These are phyloP conservation scores for Cenchrus fungigraminus DNA, from an alignment of 176 grass and related monocot species.

Conservation along the genomic window DNA sequence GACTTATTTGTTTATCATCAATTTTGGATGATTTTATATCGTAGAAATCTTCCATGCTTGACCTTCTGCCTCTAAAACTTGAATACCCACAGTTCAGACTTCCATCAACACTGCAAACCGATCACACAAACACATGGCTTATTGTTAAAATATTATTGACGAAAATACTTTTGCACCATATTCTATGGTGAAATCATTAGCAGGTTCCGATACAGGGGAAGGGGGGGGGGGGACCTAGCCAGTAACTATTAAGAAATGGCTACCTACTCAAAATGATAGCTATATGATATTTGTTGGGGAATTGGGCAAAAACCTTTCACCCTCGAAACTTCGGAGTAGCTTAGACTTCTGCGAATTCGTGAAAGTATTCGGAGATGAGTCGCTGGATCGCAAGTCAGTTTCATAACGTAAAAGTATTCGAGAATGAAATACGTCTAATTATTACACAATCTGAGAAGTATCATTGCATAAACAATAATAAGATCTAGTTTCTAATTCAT, in stretches of 20 bases:
- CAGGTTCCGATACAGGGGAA: not conserved
- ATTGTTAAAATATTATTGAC: conserved; percentile 23
- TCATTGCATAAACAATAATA: not conserved
- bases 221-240: no score
- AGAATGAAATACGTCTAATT: not conserved
- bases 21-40: conserved; percentile 89
- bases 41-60: conserved; percentile 97
- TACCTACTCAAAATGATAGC: not conserved
- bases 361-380: no score
- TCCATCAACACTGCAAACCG: conserved; percentile 81
- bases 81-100: conserved; percentile 90
- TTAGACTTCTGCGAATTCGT: no score
- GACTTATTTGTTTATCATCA: conserved; percentile 75
- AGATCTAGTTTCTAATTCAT: conserved; percentile 6
- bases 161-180: not conserved
- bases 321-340: no score
- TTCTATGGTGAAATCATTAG: not conserved
- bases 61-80: conserved; percentile 96
- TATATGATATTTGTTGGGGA: no score
- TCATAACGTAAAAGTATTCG: no score
- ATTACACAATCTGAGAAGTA: not conserved
- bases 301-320: no score
- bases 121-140: conserved; percentile 45
- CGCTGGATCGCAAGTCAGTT: no score
- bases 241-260: not conserved